Base-by-base conservation (phyloP, 2,329 filamentous ascomycete species). In the Xylaria sp. region DNA sequence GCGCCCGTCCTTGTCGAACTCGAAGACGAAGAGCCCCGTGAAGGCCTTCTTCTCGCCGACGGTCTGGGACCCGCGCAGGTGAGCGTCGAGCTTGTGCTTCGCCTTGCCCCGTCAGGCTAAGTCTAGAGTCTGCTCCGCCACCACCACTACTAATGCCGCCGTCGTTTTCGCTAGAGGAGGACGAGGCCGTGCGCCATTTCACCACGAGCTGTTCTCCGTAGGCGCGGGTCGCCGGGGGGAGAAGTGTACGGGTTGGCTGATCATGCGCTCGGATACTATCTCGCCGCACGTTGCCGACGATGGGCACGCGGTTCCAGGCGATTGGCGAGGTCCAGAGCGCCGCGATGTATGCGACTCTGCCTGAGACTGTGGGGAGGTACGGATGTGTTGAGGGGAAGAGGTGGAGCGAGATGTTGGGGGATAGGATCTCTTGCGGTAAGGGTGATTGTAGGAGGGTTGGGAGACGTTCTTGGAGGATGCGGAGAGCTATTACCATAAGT, bases 281-380 rank as follows among this genome's bases (percentile, higher is more conserved):
- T 92, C 88, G 11, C 69, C 88, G 89, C 46, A 97, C 92, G 72
- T 97, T 96, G 68, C 94, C 94, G 33, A 97, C 85, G 19, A 98
- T 87, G 2, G 95, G 95, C 1, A 99, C 85, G 28, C 92, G 88
- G 72, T 96, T 96, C 95, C 95, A 99, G 31, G 94, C 94, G 54
- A 99, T 90, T 0, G 95, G 95, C 0, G 94, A 93, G 0, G 95
- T 97, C 94, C 94, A 98, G 38, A 99, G 82, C 2, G 95, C 95
- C 17, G 95, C 94, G 37, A 91, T 91, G 76, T 99, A 99, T 50
- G 92, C 90, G 37, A 97, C 90, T 49, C 91, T 88, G 55, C 95
- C 95, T 28, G 92, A 92, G 42, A 98, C 95, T n/a, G 88, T 91
- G 35, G 95, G 95, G 2, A 99, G 91, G 75, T 94, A 90, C 2